phyloP scores from a whole-genome alignment of 352 stramenopile species.

The Pseudoperonospora humuli region DNA sequence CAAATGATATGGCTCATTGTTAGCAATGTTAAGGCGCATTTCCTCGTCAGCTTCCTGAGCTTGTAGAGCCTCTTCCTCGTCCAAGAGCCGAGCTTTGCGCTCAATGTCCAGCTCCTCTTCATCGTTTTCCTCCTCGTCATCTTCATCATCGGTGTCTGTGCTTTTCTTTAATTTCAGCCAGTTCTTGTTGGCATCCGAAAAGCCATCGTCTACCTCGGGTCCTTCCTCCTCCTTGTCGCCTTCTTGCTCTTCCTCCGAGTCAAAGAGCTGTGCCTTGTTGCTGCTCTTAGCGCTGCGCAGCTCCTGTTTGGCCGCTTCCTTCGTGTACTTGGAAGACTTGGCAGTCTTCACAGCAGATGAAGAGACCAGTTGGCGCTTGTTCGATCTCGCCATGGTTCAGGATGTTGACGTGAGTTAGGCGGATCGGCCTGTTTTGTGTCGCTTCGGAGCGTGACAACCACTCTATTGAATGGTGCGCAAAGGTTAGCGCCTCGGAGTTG shows the following conservation, averaged over 20 bases:
- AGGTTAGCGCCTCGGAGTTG: constrained; percentile 7
- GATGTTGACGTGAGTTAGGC: constrained; percentile 4
- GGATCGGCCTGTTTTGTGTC: constrained; percentile 22
- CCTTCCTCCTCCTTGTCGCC: constrained; percentile 41
- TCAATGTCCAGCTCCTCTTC: constrained; percentile 82
- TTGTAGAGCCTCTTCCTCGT: constrained; percentile 66
- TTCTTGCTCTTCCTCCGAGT: constrained; percentile 53
- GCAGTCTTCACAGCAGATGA: constrained; percentile 6
- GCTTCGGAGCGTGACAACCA: constrained; percentile 26
- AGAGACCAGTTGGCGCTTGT: constrained; percentile 49
- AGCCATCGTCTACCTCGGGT: constrained; percentile 51
- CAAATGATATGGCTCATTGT: constrained; percentile 77
- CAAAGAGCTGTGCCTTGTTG: constrained; percentile 56
- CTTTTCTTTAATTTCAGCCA: constrained; percentile 80
- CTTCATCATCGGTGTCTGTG: constrained; percentile 22
- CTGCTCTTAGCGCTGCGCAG: constrained; percentile 23
- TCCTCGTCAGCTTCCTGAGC: constrained; percentile 73
- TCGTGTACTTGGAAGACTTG: constrained; percentile 64
- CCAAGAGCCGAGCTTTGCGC: constrained; percentile 72
- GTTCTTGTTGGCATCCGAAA: constrained; percentile 82
- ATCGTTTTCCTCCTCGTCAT: constrained; percentile 42
- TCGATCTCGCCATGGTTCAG: constrained; percentile 35
- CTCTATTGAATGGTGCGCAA: constrained; percentile 38
- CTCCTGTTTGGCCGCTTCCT: constrained; percentile 72
- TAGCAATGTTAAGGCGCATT: constrained; percentile 82